Conservation (phyloP, 495 filamentous ascomycete species). For the Podospora didyma region DNA sequence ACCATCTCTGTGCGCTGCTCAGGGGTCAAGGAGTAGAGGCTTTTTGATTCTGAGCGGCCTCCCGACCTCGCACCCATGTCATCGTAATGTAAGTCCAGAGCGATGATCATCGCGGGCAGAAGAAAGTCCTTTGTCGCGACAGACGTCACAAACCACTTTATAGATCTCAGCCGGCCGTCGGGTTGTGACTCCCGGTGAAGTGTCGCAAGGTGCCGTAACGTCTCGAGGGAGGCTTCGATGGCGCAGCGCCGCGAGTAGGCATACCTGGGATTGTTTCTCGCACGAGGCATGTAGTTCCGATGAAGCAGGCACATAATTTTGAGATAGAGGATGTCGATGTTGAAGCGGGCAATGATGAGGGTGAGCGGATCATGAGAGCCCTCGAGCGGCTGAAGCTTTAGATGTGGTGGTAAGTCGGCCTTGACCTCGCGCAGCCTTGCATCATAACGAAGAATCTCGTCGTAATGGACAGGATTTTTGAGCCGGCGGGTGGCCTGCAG, state of each 20-base stretch:
- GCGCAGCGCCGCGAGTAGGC: slow-evolving; percentile 76
- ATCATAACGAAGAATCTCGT: slow-evolving; percentile 76
- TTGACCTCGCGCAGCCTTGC: slow-evolving; percentile 64
- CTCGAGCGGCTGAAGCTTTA: slow-evolving; percentile 65
- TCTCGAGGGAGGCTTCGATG: slow-evolving; percentile 72
- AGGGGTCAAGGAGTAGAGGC: slow-evolving; percentile 62
- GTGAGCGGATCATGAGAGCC: slow-evolving; percentile 71
- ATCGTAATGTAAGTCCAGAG: slow-evolving; percentile 65
- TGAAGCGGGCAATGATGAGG: slow-evolving; percentile 77
- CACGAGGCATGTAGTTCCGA: slow-evolving; percentile 71
- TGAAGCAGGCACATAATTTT: slow-evolving; percentile 82
- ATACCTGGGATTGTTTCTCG: slow-evolving; percentile 68
- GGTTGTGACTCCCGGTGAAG: slow-evolving; percentile 71
- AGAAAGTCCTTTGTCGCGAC: slow-evolving; percentile 83
- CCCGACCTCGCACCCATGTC: slow-evolving; percentile 31
- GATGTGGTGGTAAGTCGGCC: slow-evolving; percentile 61
- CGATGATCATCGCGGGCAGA: slow-evolving; percentile 84
- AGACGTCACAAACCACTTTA: slow-evolving; percentile 70
- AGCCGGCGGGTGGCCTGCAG: slow-evolving; percentile 47
- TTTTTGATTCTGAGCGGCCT: slow-evolving; percentile 35
- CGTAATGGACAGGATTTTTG: slow-evolving; percentile 60
- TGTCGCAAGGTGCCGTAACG: slow-evolving; percentile 71
- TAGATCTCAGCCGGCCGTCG: slow-evolving; percentile 63
- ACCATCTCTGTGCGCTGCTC: slow-evolving; percentile 77
- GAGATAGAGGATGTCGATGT: slow-evolving; percentile 75